Evolutionary conservation across 371 early-diverging fungal species (phyloP).

Genomic region (Saksenaea vasiformis): DNA sequence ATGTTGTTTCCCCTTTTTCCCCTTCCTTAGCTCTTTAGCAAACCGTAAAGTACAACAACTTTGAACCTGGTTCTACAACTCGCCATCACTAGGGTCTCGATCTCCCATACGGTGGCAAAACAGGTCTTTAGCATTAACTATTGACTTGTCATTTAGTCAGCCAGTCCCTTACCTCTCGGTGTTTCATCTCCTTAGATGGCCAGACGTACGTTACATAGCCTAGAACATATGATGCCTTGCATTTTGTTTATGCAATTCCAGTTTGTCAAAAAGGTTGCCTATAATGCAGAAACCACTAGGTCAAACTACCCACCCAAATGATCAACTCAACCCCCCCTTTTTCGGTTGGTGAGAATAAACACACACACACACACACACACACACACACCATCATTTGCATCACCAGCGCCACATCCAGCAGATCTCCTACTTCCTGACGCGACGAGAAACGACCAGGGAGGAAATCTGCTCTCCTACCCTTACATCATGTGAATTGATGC

Average conservation of each 20-base stretch:
- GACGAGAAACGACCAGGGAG: background rate
- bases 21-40: background rate
- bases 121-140: background rate
- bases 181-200: background rate
- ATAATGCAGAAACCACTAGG: background rate
- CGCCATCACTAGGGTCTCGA: background rate
- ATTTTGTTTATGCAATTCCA: background rate
- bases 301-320: background rate
- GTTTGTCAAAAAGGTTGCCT: background rate
- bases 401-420: background rate
- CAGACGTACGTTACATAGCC: background rate
- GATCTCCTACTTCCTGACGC: background rate
- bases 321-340: background rate
- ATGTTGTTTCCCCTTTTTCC: background rate
- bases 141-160: background rate
- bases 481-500: background rate
- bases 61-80: background rate
- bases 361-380: no score
- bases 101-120: background rate
- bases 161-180: background rate
- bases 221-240: background rate
- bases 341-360: background rate
- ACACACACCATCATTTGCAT: background rate
- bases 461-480: background rate
- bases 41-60: background rate